Conservation (phyloP, 371 early-diverging fungal genomes). For the Conidiobolus incongruus region DNA sequence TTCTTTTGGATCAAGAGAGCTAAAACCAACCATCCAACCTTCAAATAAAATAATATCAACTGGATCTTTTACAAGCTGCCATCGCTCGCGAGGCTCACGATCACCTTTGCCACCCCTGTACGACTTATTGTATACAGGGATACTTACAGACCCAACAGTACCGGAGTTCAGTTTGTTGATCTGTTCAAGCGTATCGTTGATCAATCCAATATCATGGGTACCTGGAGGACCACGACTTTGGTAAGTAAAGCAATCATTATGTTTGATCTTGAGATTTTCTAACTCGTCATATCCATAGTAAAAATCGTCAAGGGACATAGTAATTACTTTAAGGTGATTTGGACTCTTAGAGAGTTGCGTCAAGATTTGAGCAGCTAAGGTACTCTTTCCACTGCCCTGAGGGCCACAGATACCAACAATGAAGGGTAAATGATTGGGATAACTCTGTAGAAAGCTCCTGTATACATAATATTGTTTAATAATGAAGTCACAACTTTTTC, state of each 20-base stretch:
- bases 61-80: constrained; percentile 26
- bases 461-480: no score
- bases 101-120: constrained; percentile 58
- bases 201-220: constrained; percentile 61
- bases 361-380: constrained; percentile 24
- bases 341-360: constrained; percentile 16
- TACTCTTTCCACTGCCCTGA: constrained; percentile 20
- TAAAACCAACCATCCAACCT: constrained; percentile 87
- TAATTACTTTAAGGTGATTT: constrained; percentile 22
- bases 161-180: constrained; percentile 13
- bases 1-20: constrained; percentile 16
- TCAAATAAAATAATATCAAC: constrained; percentile 71
- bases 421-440: no score
- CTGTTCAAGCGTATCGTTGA: constrained; percentile 18
- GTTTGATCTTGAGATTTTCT: constrained; percentile 13
- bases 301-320: constrained; percentile 73
- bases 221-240: constrained; percentile 69
- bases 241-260: constrained; percentile 40
- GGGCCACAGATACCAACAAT: no score
- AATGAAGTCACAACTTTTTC: no score
- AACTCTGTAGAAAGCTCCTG: no score
- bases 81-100: constrained; percentile 23
- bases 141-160: constrained; percentile 6
- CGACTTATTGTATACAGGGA: constrained; percentile 71
- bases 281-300: constrained; percentile 52